These are phyloP conservation scores for Boletus holoroseus DNA, from an alignment of 1,284 basidiomycete genomes.

Conservation along the genomic window DNA sequence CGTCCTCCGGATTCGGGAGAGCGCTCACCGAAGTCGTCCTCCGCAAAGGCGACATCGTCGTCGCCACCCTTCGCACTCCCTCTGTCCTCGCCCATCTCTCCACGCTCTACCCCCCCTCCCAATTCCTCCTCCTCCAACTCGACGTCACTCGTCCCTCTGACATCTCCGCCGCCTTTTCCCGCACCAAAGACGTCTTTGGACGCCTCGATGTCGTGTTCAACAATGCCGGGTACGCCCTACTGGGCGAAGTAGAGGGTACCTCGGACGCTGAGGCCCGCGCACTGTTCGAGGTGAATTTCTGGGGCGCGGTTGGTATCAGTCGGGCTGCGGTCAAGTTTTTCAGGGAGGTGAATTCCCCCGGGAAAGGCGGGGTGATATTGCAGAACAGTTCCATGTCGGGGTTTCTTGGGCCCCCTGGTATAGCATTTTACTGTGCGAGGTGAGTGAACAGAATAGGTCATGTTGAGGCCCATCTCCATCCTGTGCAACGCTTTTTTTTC, in stretches of 20 bases:
- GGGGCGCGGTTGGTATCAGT: slow-evolving; percentile 10
- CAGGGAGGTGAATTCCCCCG: slow-evolving; percentile 16
- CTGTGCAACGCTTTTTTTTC: not conserved
- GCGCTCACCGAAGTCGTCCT: slow-evolving; percentile 27
- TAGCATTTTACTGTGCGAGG: slow-evolving; percentile 14
- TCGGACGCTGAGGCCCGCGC: slow-evolving; percentile 8
- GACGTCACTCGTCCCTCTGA: slow-evolving; percentile 17
- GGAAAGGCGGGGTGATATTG: slow-evolving; percentile 9
- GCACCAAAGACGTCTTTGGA: slow-evolving; percentile 8
- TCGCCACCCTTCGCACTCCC: slow-evolving; percentile 32
- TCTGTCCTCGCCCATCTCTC: slow-evolving; percentile 22
- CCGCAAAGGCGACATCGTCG: slow-evolving; percentile 29
- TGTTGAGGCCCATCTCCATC: not conserved
- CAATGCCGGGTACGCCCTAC: slow-evolving; percentile 17
- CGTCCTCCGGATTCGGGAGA: slow-evolving; percentile 34
- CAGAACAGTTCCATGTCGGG: slow-evolving; percentile 19
- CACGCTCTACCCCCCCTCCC: slow-evolving; percentile 9
- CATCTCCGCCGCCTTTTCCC: slow-evolving; percentile 15
- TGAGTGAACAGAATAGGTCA: not conserved
- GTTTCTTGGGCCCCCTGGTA: slow-evolving; percentile 3
- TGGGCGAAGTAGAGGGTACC: slow-evolving; percentile 13
- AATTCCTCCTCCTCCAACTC: slow-evolving; percentile 15
- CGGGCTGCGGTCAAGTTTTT: slow-evolving; percentile 14
- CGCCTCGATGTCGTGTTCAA: slow-evolving; percentile 23
- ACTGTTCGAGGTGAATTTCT: slow-evolving; percentile 19